Conservation (phyloP, 495 filamentous ascomycete species). For the Penicillium subrubescens region DNA sequence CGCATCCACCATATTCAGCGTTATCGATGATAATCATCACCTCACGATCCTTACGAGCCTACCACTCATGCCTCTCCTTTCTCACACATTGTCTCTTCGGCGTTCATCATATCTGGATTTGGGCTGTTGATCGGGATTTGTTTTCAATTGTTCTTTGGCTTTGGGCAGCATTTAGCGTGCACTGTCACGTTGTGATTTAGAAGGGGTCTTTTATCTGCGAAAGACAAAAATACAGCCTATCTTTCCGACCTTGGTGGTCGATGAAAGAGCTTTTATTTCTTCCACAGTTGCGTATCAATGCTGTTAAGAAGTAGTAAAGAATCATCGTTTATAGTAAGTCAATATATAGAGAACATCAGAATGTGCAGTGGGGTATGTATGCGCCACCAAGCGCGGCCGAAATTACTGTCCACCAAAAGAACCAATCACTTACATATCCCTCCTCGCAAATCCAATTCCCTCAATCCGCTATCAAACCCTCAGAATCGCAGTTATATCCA, state of each 20-base stretch:
- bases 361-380: slow-evolving; percentile 27
- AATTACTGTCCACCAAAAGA: slow-evolving; percentile 3
- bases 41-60: slow-evolving; percentile 31
- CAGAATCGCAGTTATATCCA: not conserved
- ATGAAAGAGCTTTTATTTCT: not conserved
- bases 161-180: not conserved
- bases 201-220: not conserved
- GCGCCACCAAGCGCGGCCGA: slow-evolving; percentile 9
- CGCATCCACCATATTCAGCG: slow-evolving; percentile 12
- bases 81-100: not conserved
- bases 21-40: slow-evolving; percentile 19
- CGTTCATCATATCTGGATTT: not conserved
- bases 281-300: not conserved
- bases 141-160: not conserved
- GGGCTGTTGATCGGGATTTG: not conserved
- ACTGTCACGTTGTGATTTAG: not conserved
- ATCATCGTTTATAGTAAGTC: not conserved
- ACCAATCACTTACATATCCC: not conserved
- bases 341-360: slow-evolving; percentile 7
- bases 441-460: not conserved
- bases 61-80: slow-evolving; percentile 29
- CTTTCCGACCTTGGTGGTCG: not conserved
- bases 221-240: not conserved
- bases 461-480: not conserved
- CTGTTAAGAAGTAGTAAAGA: not conserved